Evolutionary conservation across 169 alveolate species (phyloP).

Genomic region (Cryptosporidium canis): DNA sequence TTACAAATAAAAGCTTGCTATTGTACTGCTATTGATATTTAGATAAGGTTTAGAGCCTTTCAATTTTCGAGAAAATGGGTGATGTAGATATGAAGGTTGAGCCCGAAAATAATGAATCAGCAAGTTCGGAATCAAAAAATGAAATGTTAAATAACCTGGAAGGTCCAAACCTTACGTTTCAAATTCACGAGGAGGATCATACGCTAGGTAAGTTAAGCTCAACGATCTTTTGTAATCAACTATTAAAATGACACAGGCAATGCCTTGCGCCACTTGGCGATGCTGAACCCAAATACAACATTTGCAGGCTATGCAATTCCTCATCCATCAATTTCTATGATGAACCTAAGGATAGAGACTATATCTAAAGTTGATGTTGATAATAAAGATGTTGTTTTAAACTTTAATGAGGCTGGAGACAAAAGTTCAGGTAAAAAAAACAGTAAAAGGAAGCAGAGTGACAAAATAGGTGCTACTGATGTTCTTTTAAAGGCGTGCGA

Average conservation of each 20-base stretch:
- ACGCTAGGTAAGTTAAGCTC: constrained; percentile 44
- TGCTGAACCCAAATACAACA: constrained; percentile 66
- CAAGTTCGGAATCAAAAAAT: background rate
- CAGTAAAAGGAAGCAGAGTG: background rate
- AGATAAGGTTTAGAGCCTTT: background rate
- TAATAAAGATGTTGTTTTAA: background rate
- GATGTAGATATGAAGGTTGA: constrained; percentile 36
- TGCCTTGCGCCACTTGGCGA: constrained; percentile 56
- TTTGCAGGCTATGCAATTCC: constrained; percentile 73
- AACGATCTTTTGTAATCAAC: background rate
- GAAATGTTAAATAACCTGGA: constrained; percentile 65
- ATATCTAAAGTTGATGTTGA: constrained; percentile 53
- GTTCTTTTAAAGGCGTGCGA: constrained; percentile 43
- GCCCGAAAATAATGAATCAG: background rate
- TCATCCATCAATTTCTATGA: constrained; percentile 57
- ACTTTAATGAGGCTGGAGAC: background rate
- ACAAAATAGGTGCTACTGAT: constrained; percentile 7
- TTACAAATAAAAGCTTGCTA: background rate
- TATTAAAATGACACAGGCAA: constrained; percentile 6
- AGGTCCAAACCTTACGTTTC: constrained; percentile 60
- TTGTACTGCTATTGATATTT: background rate
- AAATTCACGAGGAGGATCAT: constrained; percentile 69
- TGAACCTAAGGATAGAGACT: constrained; percentile 66
- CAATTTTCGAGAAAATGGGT: background rate
- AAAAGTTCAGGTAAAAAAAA: background rate